Base-by-base conservation (phyloP, 2,329 filamentous ascomycete species). In the Cladosporium sp. region DNA sequence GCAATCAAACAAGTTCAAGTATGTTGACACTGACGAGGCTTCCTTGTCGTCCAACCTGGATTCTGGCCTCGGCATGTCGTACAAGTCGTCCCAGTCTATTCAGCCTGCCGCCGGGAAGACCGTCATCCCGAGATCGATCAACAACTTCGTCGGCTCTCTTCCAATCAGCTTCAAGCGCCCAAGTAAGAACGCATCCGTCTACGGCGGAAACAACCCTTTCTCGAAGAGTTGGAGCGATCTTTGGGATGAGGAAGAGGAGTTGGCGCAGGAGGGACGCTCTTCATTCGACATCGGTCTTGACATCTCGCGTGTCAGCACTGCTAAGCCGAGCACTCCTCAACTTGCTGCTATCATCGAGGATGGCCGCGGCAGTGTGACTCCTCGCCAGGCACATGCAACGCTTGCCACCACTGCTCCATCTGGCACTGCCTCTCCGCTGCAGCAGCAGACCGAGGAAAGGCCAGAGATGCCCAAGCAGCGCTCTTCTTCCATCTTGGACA, bases 171-270 rank as follows among this genome's bases (percentile, higher is more conserved):
- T 67, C 58, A 61, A 59, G 73, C 78, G 66, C 79, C 80, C 36
- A 75, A 81, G 48, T 54, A 85, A 92, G 78, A 84, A 88, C 4
- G 37, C 81, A 53, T 47, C 52, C 7, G 58, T 61, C 11, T 64
- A 64, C 30, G 55, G 56, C 42, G 47, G 42, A 7, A 52, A 53
- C 54, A 61, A 51, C 49, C 76, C 80, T 42, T 88, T 95, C 42
- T 96, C 93, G 51, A 97, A 97, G 85, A 97, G 93, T 76, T 99
- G 93, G 93, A 96, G 91, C 64, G 93, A 99, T 68, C 83, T 97
- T 69, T 96, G 90, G 86, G 92, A 97, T 53, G 92, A 97, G 68
- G 92, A 97, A 48, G 90, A 93, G 63, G 68, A 88, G 57, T 80
- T 88, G 60, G 76, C 78, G 19, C 80, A 85, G 60, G 83, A 86